Percentiles rank a stretch among this genome's conserved stretches.
These are phyloP conservation scores for Nannochloropsis salina DNA, from an alignment of 108 stramenopile species.

Conservation along the genomic window DNA sequence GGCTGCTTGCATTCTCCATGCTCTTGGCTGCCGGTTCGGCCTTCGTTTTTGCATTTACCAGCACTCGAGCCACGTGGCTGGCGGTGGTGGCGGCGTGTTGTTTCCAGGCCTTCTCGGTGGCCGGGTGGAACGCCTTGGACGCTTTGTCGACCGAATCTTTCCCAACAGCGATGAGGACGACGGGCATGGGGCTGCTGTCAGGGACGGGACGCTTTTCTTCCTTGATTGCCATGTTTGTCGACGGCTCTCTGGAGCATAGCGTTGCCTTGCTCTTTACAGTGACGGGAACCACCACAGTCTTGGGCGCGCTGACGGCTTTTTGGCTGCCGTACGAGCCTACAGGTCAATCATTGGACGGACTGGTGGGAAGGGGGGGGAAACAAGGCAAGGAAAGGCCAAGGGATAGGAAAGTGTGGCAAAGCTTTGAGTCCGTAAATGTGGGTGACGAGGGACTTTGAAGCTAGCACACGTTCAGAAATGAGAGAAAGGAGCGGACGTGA, in stretches of 20 bases:
- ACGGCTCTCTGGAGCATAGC: slow-evolving; percentile 45
- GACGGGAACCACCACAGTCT: slow-evolving; percentile 40
- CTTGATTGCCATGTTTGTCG: slow-evolving; percentile 54
- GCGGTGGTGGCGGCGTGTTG: slow-evolving; percentile 41
- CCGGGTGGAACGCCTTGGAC: slow-evolving; percentile 53
- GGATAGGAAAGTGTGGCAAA: background rate
- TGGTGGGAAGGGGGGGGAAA: background rate
- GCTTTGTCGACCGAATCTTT: slow-evolving; percentile 49
- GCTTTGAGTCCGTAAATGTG: background rate
- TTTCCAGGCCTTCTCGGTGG: slow-evolving; percentile 51
- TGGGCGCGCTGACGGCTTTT: slow-evolving; percentile 42
- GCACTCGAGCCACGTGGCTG: slow-evolving; percentile 31
- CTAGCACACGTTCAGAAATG: too few relatives aligned
- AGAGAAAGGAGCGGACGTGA: too few relatives aligned
- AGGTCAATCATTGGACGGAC: slow-evolving; percentile 27
- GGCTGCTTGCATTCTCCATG: slow-evolving; percentile 40
- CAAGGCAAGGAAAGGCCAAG: background rate
- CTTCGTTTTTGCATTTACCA: slow-evolving; percentile 47
- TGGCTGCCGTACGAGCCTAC: slow-evolving; percentile 35
- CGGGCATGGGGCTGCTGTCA: slow-evolving; percentile 50
- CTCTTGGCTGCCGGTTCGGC: slow-evolving; percentile 40
- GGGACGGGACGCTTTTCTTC: slow-evolving; percentile 50
- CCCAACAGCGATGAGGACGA: slow-evolving; percentile 43
- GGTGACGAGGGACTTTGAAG: background rate
- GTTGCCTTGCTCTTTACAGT: slow-evolving; percentile 46